A percentile compares a stretch with the other conserved stretches of the same genome.
These are phyloP conservation scores for Syzygium grande DNA, from an alignment of 345 rosid species.

Conservation along the genomic window DNA sequence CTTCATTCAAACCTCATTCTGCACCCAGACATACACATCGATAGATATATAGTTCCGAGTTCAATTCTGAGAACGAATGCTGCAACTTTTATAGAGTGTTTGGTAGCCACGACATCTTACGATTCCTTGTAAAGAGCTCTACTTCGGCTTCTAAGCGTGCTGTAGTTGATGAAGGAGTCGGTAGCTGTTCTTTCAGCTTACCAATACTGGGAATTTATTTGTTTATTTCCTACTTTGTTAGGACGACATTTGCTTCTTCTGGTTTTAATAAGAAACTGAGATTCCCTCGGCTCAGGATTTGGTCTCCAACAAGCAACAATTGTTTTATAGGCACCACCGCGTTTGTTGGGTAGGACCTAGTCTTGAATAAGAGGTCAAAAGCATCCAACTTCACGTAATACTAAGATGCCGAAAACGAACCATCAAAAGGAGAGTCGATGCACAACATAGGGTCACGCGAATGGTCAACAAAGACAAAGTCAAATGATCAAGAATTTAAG, in stretches of 20 bases:
- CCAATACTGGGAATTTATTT: not conserved
- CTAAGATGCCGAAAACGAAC: not conserved
- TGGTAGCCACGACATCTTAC: not conserved
- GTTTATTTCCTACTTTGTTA: not conserved
- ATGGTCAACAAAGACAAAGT: not conserved
- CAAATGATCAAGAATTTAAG: not conserved
- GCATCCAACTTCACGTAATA: not conserved
- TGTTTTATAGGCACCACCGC: not conserved
- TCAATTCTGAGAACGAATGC: not conserved
- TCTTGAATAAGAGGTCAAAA: not conserved
- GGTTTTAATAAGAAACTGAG: not conserved
- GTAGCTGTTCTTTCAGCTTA: not conserved
- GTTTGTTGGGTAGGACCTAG: too few relatives aligned
- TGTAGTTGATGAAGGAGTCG: not conserved
- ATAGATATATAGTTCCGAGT: not conserved
- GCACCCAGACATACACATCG: fast-evolving
- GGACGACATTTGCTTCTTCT: not conserved
- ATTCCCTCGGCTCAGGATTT: not conserved
- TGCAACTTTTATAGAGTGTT: not conserved
- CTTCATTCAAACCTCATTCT: not conserved
- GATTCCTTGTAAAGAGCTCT: not conserved
- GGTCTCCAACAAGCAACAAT: not conserved
- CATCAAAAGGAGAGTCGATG: not conserved
- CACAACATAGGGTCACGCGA: fast-evolving
- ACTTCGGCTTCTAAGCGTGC: not conserved